Conservation (phyloP, 192 early-diverging fungal genomes). For the Pecoramyces ruminantium region DNA sequence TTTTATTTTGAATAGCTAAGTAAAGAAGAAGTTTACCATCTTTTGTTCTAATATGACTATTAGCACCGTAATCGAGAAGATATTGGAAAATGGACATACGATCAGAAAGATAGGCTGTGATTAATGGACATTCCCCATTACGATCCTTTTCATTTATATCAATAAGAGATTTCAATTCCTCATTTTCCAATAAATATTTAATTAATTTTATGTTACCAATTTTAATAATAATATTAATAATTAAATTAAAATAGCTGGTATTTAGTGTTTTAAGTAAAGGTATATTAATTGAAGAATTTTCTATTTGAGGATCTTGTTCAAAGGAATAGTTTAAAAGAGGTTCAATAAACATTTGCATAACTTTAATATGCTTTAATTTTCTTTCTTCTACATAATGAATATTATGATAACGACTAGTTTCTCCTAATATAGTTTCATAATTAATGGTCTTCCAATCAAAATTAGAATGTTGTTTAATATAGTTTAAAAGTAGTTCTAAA, state of each 20-base stretch:
- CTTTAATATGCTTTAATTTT: neutral
- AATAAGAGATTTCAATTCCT: neutral
- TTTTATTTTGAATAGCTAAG: neutral
- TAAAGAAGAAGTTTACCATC: neutral
- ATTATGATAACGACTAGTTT: neutral
- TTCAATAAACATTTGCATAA: neutral
- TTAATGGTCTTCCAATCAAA: neutral
- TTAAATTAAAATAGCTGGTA: neutral
- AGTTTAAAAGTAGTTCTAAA: neutral
- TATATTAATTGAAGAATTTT: neutral
- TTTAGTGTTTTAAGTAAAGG: neutral
- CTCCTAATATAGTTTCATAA: neutral
- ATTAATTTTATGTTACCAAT: neutral
- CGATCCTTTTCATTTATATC: neutral
- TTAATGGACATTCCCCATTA: neutral
- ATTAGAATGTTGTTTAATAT: neutral
- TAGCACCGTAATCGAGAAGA: neutral
- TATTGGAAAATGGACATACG: neutral
- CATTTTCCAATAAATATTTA: neutral
- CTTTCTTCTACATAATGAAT: neutral
- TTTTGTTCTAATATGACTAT: neutral
- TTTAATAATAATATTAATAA: neutral
- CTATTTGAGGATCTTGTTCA: neutral
- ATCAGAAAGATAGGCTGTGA: neutral
- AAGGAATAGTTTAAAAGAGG: neutral